phyloP scores from a whole-genome alignment of 306 rosid genomes.

The Fragaria iinumae region DNA sequence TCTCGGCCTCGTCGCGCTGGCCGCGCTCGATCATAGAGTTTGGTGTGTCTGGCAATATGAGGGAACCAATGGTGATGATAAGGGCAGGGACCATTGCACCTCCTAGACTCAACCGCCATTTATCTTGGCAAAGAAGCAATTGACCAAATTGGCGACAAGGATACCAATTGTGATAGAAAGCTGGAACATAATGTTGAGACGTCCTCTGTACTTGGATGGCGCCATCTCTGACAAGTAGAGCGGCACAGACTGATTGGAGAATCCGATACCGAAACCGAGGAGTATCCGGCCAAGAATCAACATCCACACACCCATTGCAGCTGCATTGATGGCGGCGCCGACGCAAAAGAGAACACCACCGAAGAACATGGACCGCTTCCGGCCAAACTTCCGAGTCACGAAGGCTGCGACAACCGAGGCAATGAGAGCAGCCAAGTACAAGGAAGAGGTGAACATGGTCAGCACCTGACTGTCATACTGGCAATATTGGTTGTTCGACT shows the following conservation, averaged over 20 bases:
- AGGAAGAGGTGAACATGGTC: constrained; percentile 86
- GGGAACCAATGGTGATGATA: constrained; percentile 58
- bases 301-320: constrained; percentile 62
- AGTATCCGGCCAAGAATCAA: constrained; percentile 78
- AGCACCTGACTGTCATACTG: constrained; percentile 65
- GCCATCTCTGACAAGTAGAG: constrained; percentile 94
- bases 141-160: constrained; percentile 66
- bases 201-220: constrained; percentile 78
- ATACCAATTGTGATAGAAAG: constrained; percentile 81
- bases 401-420: constrained; percentile 73
- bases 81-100: constrained; percentile 90
- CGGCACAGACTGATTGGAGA: constrained; percentile 92
- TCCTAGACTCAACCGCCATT: constrained; percentile 79
- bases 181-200: constrained; percentile 78
- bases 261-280: constrained; percentile 90
- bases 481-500: constrained; percentile 59
- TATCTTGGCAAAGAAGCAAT: constrained; percentile 84
- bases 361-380: constrained; percentile 69
- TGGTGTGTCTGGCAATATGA: constrained; percentile 79
- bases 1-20: constrained; percentile 44
- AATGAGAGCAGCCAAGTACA: constrained; percentile 76
- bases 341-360: constrained; percentile 68
- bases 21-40: constrained; percentile 92
- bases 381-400: constrained; percentile 66
- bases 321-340: constrained; percentile 80